phyloP scores from a whole-genome alignment of 345 rosid genomes.

The Rhizophora apiculata region DNA sequence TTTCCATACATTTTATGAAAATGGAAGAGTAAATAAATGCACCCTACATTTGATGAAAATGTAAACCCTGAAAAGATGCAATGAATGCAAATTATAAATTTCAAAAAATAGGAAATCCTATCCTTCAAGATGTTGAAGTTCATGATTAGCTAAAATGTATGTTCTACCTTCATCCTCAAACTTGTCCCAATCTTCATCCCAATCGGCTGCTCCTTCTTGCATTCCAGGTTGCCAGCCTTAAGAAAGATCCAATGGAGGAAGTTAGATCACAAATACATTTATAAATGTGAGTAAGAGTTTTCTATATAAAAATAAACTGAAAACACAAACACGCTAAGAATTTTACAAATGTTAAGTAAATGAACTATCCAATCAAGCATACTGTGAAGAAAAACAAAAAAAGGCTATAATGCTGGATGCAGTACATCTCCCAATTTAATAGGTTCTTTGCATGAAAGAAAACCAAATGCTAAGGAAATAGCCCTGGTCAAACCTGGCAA shows the following conservation, averaged over 20 bases:
- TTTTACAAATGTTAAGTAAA: background rate
- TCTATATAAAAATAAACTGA: background rate
- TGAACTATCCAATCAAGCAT: background rate
- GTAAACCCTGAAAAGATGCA: too few species aligned
- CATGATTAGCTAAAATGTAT: background rate
- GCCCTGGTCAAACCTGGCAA: too few species aligned
- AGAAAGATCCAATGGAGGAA: slow-evolving; percentile 7
- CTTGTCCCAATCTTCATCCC: slow-evolving; percentile 98
- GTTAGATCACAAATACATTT: background rate
- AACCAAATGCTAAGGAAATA: too few species aligned
- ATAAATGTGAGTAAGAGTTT: background rate
- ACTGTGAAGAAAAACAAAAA: too few species aligned
- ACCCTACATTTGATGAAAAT: too few species aligned
- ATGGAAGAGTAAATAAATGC: too few species aligned
- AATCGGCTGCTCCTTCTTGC: slow-evolving; percentile 88
- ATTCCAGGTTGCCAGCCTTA: slow-evolving; percentile 97
- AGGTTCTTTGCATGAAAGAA: too few species aligned
- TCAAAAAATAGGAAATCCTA: background rate
- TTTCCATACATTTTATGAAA: background rate
- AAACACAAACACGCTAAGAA: background rate
- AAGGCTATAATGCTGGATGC: too few species aligned
- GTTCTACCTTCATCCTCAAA: slow-evolving; percentile 78
- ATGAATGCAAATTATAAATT: background rate
- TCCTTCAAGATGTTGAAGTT: background rate
- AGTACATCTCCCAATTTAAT: too few species aligned